phyloP scores from a whole-genome alignment of 2,329 filamentous ascomycete genomes.

The Ascochyta clinopodiicola region DNA sequence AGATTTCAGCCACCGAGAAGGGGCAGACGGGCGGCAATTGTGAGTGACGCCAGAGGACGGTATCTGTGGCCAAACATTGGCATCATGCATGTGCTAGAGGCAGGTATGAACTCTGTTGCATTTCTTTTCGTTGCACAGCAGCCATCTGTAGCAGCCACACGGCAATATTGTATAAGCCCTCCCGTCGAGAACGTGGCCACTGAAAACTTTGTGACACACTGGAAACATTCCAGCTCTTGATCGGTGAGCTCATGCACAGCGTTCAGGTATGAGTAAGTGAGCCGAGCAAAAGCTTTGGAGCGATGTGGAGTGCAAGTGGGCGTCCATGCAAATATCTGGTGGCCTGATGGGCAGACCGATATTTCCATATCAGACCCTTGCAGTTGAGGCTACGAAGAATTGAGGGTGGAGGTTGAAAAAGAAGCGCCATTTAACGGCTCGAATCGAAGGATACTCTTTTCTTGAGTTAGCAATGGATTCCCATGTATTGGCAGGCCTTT shows the following conservation, averaged over 20 bases:
- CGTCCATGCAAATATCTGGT: background rate
- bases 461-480: too few relatives aligned
- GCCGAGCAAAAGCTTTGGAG: constrained; percentile 4
- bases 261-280: constrained; percentile 7
- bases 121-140: background rate
- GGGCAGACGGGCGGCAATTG: background rate
- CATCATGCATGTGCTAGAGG: background rate
- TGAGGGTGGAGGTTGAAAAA: too few relatives aligned
- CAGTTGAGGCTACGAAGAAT: background rate
- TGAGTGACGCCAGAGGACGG: background rate
- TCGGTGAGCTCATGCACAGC: constrained; percentile 5
- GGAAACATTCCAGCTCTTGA: background rate
- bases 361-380: background rate
- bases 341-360: background rate
- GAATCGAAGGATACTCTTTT: too few relatives aligned
- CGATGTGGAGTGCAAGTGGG: background rate
- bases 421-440: background rate
- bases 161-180: background rate
- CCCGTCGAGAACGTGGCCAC: background rate
- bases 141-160: background rate
- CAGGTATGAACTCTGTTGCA: background rate
- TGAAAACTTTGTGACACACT: background rate
- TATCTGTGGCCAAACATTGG: background rate
- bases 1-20: background rate
- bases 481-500: too few relatives aligned